Percentiles rank a stretch among this genome's conserved stretches.
Evolutionary conservation across 1,139 yeast species (phyloP).

Genomic region (Ogataea hybrid): DNA sequence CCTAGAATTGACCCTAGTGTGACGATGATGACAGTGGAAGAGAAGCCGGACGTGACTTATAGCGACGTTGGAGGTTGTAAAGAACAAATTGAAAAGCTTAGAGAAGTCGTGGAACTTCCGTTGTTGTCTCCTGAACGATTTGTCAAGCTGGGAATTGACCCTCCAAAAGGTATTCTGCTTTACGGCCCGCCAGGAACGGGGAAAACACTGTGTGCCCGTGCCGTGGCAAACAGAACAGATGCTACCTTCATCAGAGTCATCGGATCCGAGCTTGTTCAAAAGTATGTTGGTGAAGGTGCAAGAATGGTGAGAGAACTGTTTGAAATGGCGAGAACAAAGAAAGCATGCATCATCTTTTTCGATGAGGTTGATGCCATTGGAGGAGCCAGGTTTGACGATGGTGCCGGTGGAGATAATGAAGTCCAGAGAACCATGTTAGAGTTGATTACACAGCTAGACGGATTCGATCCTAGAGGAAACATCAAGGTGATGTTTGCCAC

Average conservation of each 20-base stretch:
- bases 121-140: conserved; percentile 92
- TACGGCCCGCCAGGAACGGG: conserved; percentile 99
- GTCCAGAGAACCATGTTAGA: conserved; percentile 99
- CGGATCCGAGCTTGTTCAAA: conserved; percentile 96
- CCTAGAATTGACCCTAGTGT: conserved; percentile 97
- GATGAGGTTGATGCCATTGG: conserved; percentile 99
- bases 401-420: conserved; percentile 99
- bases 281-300: conserved; percentile 99
- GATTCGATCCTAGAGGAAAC: conserved; percentile 97
- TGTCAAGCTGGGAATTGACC: conserved; percentile 94
- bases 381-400: conserved; percentile 98
- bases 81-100: conserved; percentile 93
- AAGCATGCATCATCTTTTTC: conserved; percentile 93
- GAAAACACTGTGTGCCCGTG: conserved; percentile 95
- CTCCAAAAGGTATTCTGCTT: conserved; percentile 93
- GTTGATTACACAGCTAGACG: conserved; percentile 93
- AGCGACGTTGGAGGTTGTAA: conserved; percentile 97
- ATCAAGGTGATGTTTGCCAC: conserved; percentile 99
- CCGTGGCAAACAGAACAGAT: conserved; percentile 98
- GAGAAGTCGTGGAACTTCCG: conserved; percentile 97
- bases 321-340: conserved; percentile 98
- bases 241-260: conserved; percentile 97
- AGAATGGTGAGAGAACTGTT: conserved; percentile 98
- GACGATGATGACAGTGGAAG: conserved; percentile 99
- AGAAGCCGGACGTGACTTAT: conserved; percentile 90